Percentiles rank a stretch among this genome's conserved stretches.
These are phyloP conservation scores for Acaromyces ingoldii DNA, from an alignment of 1,284 basidiomycete genomes.

Conservation along the genomic window DNA sequence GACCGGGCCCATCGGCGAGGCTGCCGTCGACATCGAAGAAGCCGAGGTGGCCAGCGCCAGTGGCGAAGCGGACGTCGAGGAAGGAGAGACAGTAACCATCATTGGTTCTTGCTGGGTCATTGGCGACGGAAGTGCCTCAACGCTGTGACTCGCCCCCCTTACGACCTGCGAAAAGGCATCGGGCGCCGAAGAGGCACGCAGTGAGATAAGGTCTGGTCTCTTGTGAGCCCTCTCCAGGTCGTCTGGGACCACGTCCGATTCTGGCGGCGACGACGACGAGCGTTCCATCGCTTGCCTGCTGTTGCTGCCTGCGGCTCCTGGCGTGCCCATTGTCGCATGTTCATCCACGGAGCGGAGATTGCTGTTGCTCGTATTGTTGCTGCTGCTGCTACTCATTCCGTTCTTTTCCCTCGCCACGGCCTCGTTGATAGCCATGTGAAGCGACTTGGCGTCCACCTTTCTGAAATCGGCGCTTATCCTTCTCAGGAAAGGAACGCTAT, in stretches of 20 bases:
- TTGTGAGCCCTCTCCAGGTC: too few species aligned
- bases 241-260: background rate
- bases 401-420: background rate
- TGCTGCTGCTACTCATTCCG: background rate
- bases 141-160: too few species aligned
- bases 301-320: slow-evolving; percentile 8
- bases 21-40: too few species aligned
- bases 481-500: slow-evolving; percentile 86
- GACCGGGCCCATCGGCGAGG: too few species aligned
- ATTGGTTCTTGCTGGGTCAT: too few species aligned
- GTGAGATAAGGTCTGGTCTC: background rate
- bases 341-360: too few species aligned
- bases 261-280: slow-evolving; percentile 23
- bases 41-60: too few species aligned
- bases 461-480: slow-evolving; percentile 79
- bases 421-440: slow-evolving; percentile 5
- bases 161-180: slow-evolving; percentile 4
- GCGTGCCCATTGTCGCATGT: slow-evolving; percentile 17
- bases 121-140: too few species aligned
- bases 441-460: slow-evolving; percentile 53
- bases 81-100: too few species aligned
- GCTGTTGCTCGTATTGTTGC: background rate
- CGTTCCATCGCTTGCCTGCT: too few species aligned
- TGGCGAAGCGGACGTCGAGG: too few species aligned
- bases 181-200: slow-evolving; percentile 2